Evolutionary conservation across 352 stramenopile species (phyloP).

Genomic region (Phytophthora melonis): DNA sequence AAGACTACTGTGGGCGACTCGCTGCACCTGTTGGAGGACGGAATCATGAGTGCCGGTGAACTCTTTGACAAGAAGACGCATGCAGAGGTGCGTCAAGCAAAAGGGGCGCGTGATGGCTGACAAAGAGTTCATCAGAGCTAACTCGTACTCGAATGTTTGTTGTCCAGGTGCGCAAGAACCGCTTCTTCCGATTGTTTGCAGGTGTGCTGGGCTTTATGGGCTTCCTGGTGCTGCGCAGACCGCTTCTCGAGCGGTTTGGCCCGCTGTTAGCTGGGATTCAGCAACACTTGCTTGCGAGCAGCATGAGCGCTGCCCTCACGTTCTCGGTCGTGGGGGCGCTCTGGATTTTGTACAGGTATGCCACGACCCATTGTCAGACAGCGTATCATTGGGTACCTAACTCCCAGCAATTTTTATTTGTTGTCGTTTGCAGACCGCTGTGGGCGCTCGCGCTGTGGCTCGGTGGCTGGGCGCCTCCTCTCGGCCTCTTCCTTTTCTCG

Average conservation of each 20-base stretch:
- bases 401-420: background rate
- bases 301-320: conserved; percentile 56
- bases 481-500: conserved; percentile 43
- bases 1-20: conserved; percentile 48
- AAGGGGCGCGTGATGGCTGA: too few relatives aligned
- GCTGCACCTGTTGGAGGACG: conserved; percentile 72
- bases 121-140: background rate
- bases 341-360: conserved; percentile 66
- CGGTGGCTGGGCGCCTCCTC: conserved; percentile 40
- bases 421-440: conserved; percentile 45
- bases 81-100: conserved; percentile 44
- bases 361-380: background rate
- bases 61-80: conserved; percentile 61
- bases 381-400: background rate
- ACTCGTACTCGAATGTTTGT: background rate
- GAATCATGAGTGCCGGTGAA: conserved; percentile 52
- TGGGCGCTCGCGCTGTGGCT: conserved; percentile 51
- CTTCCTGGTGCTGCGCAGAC: conserved; percentile 63
- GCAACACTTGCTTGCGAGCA: conserved; percentile 55
- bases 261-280: conserved; percentile 45
- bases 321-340: conserved; percentile 55
- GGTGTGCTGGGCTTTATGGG: conserved; percentile 72
- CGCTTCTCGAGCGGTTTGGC: conserved; percentile 46
- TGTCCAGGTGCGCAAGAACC: conserved; percentile 63
- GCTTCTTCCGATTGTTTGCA: conserved; percentile 73